These are phyloP conservation scores for Umbelopsis sp. DNA, from an alignment of 192 early-diverging fungal genomes.

Conservation along the genomic window DNA sequence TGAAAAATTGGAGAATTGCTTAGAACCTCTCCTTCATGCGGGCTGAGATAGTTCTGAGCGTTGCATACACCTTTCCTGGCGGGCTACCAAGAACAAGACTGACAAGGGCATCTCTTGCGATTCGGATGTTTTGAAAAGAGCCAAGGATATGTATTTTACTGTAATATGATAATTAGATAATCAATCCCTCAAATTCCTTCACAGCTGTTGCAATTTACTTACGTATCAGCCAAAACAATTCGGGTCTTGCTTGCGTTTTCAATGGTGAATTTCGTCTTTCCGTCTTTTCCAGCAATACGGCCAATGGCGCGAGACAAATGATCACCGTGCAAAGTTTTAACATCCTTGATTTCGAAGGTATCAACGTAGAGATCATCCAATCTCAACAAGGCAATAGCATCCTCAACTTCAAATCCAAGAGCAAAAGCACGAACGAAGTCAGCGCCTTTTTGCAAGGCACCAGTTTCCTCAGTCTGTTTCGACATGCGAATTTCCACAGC, in stretches of 20 bases:
- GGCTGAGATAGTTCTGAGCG: conserved; percentile 81
- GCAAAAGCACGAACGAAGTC: conserved; percentile 96
- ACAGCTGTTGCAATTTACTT: conserved; percentile 25
- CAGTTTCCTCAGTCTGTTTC: conserved; percentile 82
- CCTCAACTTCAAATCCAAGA: conserved; percentile 93
- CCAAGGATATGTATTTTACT: conserved; percentile 95
- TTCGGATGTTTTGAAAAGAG: conserved; percentile 95
- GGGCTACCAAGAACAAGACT: conserved; percentile 90
- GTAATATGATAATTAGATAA: conserved; percentile 14
- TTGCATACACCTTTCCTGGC: conserved; percentile 96
- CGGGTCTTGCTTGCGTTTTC: conserved; percentile 97
- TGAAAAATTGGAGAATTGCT: neutral
- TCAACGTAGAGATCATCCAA: conserved; percentile 97
- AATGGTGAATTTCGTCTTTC: conserved; percentile 96
- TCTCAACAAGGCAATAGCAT: conserved; percentile 91
- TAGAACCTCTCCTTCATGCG: conserved; percentile 97
- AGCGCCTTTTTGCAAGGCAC: conserved; percentile 93
- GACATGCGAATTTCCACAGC: conserved; percentile 89
- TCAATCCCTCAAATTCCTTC: neutral
- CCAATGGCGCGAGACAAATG: conserved; percentile 97
- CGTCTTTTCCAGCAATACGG: conserved; percentile 97
- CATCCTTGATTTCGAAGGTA: conserved; percentile 97
- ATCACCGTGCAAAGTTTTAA: conserved; percentile 93
- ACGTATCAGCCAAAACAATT: conserved; percentile 95
- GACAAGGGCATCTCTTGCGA: conserved; percentile 92